phyloP scores from a whole-genome alignment of 1,284 basidiomycete species.

The Abortiporus biennis region DNA sequence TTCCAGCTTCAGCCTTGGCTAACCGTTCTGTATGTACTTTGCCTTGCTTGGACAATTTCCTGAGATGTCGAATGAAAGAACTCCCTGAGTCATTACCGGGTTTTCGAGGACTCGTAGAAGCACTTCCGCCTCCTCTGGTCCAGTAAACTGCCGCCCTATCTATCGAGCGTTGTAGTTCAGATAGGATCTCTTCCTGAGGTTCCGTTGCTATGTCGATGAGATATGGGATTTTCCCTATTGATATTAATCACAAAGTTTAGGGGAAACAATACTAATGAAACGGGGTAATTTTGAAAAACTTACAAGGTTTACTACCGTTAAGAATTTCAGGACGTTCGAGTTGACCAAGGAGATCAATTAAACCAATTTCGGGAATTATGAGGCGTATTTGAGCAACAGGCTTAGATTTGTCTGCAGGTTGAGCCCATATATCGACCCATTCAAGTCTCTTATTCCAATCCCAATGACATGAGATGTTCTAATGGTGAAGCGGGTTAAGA shows the following conservation, averaged over 20 bases:
- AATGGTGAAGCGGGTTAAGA: not conserved
- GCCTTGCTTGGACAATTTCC: slow-evolving; percentile 9
- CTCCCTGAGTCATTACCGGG: slow-evolving; percentile 7
- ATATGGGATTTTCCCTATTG: no score
- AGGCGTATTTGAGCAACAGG: slow-evolving; percentile 41
- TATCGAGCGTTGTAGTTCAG: no score
- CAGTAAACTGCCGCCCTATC: no score
- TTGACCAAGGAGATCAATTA: no score
- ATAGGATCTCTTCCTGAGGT: no score
- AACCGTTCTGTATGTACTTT: slow-evolving; percentile 4
- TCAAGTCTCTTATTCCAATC: slow-evolving; percentile 41
- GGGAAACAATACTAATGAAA: no score
- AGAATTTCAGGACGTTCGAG: slow-evolving; percentile 1
- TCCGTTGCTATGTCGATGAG: no score
- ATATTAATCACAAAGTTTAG: no score
- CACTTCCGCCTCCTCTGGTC: not conserved
- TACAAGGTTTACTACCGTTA: slow-evolving; percentile 1
- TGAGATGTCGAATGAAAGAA: slow-evolving; percentile 1
- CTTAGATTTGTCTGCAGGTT: slow-evolving; percentile 40
- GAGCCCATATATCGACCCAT: slow-evolving; percentile 58
- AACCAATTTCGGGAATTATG: no score
- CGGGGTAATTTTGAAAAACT: no score
- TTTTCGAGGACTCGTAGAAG: slow-evolving; percentile 6
- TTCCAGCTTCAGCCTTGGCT: slow-evolving; percentile 3
- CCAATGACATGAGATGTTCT: slow-evolving; percentile 57